phyloP scores from a whole-genome alignment of 2,329 filamentous ascomycete genomes.

The Zalaria sp. region DNA sequence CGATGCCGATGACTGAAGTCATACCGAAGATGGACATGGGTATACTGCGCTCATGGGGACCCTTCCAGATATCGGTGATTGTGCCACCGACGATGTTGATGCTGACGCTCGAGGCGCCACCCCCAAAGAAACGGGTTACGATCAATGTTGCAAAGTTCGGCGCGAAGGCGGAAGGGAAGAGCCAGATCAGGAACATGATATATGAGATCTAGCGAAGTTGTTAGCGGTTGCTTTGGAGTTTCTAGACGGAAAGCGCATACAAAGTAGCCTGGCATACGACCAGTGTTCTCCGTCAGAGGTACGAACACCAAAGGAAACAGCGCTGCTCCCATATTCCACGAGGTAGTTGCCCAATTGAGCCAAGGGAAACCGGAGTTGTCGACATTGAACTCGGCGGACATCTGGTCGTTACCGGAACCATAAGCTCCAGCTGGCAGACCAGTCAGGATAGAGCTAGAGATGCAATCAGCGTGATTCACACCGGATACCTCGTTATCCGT shows the following conservation, averaged over 20 bases:
- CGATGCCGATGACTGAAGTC: slow-evolving; percentile 15
- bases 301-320: slow-evolving; percentile 16
- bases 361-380: slow-evolving; percentile 19
- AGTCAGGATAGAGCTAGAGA: slow-evolving; percentile 14
- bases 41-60: slow-evolving; percentile 13
- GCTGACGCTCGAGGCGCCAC: slow-evolving; percentile 15
- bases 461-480: slow-evolving; percentile 5
- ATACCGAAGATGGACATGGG: slow-evolving; percentile 18
- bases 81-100: slow-evolving; percentile 15
- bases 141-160: slow-evolving; percentile 14
- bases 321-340: slow-evolving; percentile 19
- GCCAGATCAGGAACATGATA: slow-evolving; percentile 11
- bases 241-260: neutral
- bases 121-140: slow-evolving; percentile 15
- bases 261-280: slow-evolving; percentile 15
- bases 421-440: slow-evolving; percentile 16
- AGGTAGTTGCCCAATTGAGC: slow-evolving; percentile 15
- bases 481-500: slow-evolving; percentile 4
- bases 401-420: slow-evolving; percentile 9
- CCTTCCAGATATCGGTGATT: slow-evolving; percentile 18
- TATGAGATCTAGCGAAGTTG: slow-evolving; percentile 8
- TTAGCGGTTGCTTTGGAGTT: neutral
- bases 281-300: slow-evolving; percentile 16
- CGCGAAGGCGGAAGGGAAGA: slow-evolving; percentile 15
- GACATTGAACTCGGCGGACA: slow-evolving; percentile 24